phyloP scores from a whole-genome alignment of 768 basidiomycete genomes.

The Mrakia blollopis region DNA sequence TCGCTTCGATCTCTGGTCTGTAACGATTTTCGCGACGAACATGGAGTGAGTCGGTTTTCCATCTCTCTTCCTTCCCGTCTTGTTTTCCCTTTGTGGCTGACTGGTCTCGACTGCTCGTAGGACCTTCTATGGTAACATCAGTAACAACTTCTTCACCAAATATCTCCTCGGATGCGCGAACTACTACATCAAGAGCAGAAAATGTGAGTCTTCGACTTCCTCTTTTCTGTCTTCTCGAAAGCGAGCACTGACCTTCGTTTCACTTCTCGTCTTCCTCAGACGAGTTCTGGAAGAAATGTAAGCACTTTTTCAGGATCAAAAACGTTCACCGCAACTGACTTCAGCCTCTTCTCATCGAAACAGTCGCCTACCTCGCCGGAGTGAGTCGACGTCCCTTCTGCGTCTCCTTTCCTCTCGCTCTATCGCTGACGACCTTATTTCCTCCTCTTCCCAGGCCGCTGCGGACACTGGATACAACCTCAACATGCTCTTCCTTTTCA shows the following conservation, averaged over 20 bases:
- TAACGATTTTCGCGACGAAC: slow-evolving; percentile 1
- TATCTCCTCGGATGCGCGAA: background rate
- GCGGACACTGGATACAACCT: slow-evolving; percentile 8
- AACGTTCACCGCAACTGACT: no score
- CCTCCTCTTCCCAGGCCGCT: background rate
- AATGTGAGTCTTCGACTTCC: background rate
- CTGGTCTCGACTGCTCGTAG: no score
- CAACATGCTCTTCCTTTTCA: slow-evolving; percentile 9
- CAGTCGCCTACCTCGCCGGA: slow-evolving; percentile 8
- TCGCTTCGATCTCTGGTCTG: slow-evolving; percentile 13
- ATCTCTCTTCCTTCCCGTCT: background rate
- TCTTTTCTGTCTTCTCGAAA: no score
- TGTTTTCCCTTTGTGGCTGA: no score
- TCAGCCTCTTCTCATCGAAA: no score
- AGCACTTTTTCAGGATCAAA: no score
- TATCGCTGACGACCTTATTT: no score
- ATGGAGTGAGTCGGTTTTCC: background rate
- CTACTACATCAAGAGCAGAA: slow-evolving; percentile 9
- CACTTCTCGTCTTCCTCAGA: background rate
- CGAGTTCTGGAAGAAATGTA: slow-evolving; percentile 15
- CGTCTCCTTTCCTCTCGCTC: no score
- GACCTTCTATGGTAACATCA: no score
- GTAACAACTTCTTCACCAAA: no score
- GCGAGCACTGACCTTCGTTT: no score
- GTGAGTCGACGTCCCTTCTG: no score